phyloP scores from a whole-genome alignment of 2,329 filamentous ascomycete genomes.

The Sporothrix schenckii region DNA sequence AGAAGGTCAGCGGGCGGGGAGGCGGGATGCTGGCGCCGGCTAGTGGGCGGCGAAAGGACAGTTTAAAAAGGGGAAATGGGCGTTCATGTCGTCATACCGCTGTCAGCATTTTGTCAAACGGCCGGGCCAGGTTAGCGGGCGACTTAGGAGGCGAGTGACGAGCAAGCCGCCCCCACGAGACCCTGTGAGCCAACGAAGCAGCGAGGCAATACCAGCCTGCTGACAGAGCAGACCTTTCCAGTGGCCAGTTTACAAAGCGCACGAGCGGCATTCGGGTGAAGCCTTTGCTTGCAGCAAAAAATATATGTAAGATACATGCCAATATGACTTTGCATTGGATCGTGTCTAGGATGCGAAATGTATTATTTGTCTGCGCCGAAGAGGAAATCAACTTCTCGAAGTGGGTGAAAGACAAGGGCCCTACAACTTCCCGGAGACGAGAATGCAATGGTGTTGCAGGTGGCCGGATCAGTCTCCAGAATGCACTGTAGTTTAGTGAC shows the following conservation, averaged over 20 bases:
- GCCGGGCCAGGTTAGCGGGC: constrained; percentile 26
- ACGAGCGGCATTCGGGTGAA: constrained; percentile 1
- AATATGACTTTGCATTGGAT: background rate
- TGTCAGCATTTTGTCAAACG: constrained; percentile 27
- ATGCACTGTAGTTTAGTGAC: background rate
- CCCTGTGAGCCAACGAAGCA: constrained; percentile 1
- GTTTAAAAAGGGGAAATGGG: constrained; percentile 8
- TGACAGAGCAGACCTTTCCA: constrained; percentile 14
- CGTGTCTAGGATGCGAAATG: background rate
- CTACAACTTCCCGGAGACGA: background rate
- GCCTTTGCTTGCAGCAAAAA: background rate
- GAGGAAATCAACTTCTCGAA: background rate
- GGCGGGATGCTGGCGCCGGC: constrained; percentile 28
- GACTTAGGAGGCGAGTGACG: background rate
- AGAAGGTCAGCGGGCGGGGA: constrained; percentile 27
- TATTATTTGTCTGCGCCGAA: background rate
- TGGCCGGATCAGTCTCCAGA: background rate
- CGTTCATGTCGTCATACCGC: constrained; percentile 32
- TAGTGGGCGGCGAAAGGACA: constrained; percentile 23
- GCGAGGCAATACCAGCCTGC: no score
- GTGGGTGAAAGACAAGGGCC: background rate
- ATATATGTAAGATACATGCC: background rate
- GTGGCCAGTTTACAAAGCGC: constrained; percentile 1
- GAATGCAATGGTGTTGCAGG: background rate
- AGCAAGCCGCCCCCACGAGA: constrained; percentile 11